Evolutionary conservation across 2,329 filamentous ascomycete genomes (phyloP).

Genomic region (Raffaelea albimanens): DNA sequence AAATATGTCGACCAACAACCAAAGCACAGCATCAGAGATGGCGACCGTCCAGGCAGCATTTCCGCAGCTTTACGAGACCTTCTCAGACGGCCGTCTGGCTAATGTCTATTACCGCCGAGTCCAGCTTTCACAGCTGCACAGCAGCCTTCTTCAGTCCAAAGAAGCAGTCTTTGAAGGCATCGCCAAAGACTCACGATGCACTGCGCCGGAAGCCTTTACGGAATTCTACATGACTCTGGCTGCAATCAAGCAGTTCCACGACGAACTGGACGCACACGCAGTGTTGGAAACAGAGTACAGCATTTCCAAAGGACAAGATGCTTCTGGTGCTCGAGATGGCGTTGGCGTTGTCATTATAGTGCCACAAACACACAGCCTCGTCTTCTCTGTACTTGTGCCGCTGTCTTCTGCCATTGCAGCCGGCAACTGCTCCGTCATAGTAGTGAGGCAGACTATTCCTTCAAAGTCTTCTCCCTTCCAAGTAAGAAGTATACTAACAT

Average conservation of each 20-base stretch:
- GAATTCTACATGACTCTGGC: conserved; percentile 22
- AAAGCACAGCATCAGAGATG: too few relatives aligned
- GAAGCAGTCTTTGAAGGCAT: conserved; percentile 22
- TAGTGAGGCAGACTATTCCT: conserved; percentile 15
- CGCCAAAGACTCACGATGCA: conserved; percentile 18
- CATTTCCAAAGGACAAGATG: conserved; percentile 17
- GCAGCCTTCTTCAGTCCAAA: conserved; percentile 18
- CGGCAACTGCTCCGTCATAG: conserved; percentile 25
- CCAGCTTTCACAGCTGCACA: conserved; percentile 27
- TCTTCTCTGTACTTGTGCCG: conserved; percentile 22
- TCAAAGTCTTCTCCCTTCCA: too few relatives aligned
- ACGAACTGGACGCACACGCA: conserved; percentile 17
- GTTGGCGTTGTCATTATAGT: conserved; percentile 22
- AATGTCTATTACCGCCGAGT: conserved; percentile 27
- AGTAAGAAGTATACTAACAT: background rate
- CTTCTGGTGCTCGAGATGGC: conserved; percentile 12
- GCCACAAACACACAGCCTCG: conserved; percentile 19
- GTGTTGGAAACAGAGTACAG: conserved; percentile 21
- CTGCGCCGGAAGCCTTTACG: conserved; percentile 22
- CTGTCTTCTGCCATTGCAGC: conserved; percentile 25
- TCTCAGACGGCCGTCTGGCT: conserved; percentile 26
- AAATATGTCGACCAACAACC: too few relatives aligned
- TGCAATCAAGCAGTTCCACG: conserved; percentile 20
- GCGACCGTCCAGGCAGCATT: background rate
- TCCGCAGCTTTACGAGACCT: conserved; percentile 21